These are phyloP conservation scores for Ecytonucleospora hepatopenaei DNA, from an alignment of 371 early-diverging fungal genomes.

Conservation along the genomic window DNA sequence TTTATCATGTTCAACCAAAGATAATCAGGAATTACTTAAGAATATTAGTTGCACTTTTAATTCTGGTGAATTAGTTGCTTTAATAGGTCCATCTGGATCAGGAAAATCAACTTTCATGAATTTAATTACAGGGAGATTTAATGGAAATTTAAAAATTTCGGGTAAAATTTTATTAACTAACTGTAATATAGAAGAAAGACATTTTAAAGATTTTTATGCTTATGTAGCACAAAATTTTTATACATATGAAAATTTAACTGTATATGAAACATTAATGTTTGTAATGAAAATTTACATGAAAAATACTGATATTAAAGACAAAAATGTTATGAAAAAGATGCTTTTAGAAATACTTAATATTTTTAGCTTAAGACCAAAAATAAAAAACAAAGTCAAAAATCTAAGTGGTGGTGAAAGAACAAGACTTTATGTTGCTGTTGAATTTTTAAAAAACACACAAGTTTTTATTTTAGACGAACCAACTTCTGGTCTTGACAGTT, in stretches of 20 bases:
- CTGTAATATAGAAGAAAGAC: constrained; percentile 46
- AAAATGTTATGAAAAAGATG: background rate
- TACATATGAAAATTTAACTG: constrained; percentile 53
- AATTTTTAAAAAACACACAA: constrained; percentile 48
- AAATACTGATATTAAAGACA: background rate
- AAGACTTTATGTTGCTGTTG: constrained; percentile 53
- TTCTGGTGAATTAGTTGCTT: constrained; percentile 62
- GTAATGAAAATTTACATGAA: background rate
- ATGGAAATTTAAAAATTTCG: constrained; percentile 60
- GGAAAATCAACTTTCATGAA: constrained; percentile 75
- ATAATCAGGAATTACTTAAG: no score
- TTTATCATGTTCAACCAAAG: no score
- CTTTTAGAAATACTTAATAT: constrained; percentile 34
- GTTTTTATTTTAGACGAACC: constrained; percentile 67
- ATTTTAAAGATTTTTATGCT: constrained; percentile 52
- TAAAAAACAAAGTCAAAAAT: constrained; percentile 42
- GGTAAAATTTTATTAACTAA: constrained; percentile 75
- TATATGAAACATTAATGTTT: constrained; percentile 49
- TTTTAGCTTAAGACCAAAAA: constrained; percentile 50
- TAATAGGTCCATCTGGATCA: constrained; percentile 68
- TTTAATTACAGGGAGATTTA: constrained; percentile 67
- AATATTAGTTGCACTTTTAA: no score
- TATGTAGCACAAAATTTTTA: constrained; percentile 60
- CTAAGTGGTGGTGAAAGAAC: constrained; percentile 57
- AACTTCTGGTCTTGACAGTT: constrained; percentile 73